These are phyloP conservation scores for Aurantiochytrium sp. DNA, from an alignment of 108 stramenopile genomes.

Conservation along the genomic window DNA sequence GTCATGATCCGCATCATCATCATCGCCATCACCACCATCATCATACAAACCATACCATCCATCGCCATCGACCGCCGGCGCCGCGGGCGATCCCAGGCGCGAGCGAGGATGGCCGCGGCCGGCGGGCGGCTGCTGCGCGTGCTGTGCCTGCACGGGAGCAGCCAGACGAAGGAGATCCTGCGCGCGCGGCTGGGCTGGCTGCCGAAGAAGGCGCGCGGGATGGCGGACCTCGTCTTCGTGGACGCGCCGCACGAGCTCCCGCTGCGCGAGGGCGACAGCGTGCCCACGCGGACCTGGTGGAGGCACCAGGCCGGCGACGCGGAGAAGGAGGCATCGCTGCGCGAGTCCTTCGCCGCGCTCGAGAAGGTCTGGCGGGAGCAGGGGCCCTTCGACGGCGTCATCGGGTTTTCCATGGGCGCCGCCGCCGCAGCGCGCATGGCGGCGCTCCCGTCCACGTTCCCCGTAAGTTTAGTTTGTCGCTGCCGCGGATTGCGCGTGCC, in stretches of 20 bases:
- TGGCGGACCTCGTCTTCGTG: neutral
- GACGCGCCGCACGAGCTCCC: slow-evolving; percentile 33
- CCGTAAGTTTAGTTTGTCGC: neutral
- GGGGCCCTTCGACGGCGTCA: slow-evolving; percentile 23
- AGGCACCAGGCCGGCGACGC: neutral
- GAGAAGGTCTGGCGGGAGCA: neutral
- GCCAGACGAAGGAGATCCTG: neutral
- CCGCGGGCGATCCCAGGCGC: too few species aligned
- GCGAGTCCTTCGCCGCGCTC: neutral
- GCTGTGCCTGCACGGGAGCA: slow-evolving; percentile 28
- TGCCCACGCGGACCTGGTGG: slow-evolving; percentile 26
- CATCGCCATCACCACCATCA: too few species aligned
- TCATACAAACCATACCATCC: too few species aligned
- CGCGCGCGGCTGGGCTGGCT: neutral
- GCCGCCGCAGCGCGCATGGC: neutral
- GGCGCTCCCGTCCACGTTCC: neutral
- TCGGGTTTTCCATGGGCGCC: slow-evolving; percentile 34
- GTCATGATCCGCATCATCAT: too few species aligned
- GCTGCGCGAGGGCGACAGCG: slow-evolving; percentile 4
- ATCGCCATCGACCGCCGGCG: too few species aligned
- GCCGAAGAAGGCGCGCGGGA: neutral
- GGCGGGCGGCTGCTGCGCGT: slow-evolving; percentile 19
- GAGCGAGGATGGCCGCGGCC: neutral
- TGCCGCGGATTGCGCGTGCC: neutral
- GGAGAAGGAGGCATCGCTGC: neutral